phyloP scores from a whole-genome alignment of 305 asterid species.

The Fraxinus sp. region DNA sequence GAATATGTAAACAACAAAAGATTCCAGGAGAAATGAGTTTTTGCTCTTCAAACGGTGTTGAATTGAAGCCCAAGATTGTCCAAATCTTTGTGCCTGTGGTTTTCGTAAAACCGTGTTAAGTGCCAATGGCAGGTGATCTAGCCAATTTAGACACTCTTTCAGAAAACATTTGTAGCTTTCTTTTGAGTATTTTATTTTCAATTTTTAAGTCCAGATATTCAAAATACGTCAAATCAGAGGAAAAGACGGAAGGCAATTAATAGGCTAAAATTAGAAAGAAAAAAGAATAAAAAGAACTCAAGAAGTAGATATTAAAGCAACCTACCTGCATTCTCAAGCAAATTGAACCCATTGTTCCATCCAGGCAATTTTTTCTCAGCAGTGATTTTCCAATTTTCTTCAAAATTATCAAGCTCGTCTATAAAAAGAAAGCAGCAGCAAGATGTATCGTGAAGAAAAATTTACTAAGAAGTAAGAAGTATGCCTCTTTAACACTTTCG shows the following conservation, averaged over 20 bases:
- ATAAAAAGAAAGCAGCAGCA: not conserved
- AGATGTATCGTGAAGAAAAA: not conserved
- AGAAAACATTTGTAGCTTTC: not conserved
- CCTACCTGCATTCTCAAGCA: conserved; percentile 60
- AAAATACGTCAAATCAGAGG: not conserved
- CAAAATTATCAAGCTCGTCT: conserved; percentile 73
- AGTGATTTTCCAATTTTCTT: conserved; percentile 66
- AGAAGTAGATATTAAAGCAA: not conserved
- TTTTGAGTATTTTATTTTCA: not conserved
- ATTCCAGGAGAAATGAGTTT: not conserved
- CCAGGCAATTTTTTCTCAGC: conserved; percentile 68
- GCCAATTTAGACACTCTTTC: not conserved
- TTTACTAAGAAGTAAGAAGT: not conserved
- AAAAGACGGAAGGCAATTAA: not conserved
- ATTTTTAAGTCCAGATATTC: not conserved
- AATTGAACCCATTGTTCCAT: conserved; percentile 58
- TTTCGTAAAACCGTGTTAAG: not conserved
- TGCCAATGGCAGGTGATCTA: not conserved
- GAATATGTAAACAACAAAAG: not conserved
- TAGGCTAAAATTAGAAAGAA: not conserved
- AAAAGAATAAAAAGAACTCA: not conserved
- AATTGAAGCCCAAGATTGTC: not conserved
- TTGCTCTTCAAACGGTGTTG: not conserved
- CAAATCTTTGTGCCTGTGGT: not conserved
- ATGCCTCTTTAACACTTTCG: not conserved